Evolutionary conservation across 306 rosid genomes (phyloP), one percentile per base, ranked within the genome.

Genomic region (Pyrus pyrifolia): DNA sequence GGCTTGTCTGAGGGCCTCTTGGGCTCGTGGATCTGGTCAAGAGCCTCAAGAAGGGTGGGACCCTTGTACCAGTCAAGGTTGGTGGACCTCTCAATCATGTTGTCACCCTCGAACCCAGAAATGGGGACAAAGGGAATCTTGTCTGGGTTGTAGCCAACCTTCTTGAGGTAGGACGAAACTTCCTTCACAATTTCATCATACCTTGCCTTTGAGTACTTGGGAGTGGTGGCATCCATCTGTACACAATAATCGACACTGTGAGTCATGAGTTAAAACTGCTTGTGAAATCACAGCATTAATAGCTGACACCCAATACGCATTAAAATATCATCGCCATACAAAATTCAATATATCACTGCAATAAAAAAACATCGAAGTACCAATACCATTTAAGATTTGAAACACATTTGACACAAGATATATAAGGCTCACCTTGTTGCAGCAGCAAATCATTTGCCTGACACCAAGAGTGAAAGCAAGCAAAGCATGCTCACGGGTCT

Each of bases 51-150:
- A 14, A 81, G 85, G 42, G 85, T 81, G 0, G 85, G 85, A 2
- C 85, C 85, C 85, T 81, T 81, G 81, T 81, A 81, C 85, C 85
- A 81, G 75, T 81, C 85, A 3, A 81, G 81, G 67, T 76, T 81
- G 81, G 78, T 71, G 15, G 85, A 81, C 70, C 85, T 76, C 78
- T 81, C 85, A 76, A 81, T 81, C 85, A 81, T 81, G 85, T 81
- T 81, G 75, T 81, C 85, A 29, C 85, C 85, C 57, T 76, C 85
- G 2, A 81, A 81, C 8, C 85, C 85, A 44, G 85, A 81, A 40
- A 81, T 81, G 70, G 85, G 85, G 5, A 81, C 81, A 23, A 81
- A 81, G 22, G 85, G 27, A 22, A 81, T 81, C 27, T 81, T 81
- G 3, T 81, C 85, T 2, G 85, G 85, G 81, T 81, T 81, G 85